phyloP scores from a whole-genome alignment of 2,329 filamentous ascomycete species.

The Rasamsonia emersonii region DNA sequence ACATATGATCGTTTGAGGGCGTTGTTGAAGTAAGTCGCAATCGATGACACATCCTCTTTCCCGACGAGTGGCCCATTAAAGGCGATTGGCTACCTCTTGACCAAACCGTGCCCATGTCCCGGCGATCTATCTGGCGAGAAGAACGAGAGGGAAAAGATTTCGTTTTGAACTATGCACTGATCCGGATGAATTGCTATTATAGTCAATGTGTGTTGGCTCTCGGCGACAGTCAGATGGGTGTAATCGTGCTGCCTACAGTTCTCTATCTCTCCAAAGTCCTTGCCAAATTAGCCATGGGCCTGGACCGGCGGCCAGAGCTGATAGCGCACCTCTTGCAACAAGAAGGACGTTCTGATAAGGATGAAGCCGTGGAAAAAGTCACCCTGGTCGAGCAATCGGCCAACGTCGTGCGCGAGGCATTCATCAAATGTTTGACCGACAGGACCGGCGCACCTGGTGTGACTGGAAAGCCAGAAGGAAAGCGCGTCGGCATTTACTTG shows the following conservation, averaged over 20 bases:
- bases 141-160: slow-evolving; percentile 2
- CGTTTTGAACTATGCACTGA: too few relatives aligned
- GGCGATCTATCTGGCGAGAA: slow-evolving; percentile 7
- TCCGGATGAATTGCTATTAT: background rate
- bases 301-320: slow-evolving; percentile 73
- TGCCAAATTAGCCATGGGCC: slow-evolving; percentile 70
- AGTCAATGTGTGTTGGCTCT: slow-evolving; percentile 79
- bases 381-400: slow-evolving; percentile 81
- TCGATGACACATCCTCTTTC: background rate
- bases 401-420: slow-evolving; percentile 82
- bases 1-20: slow-evolving; percentile 68
- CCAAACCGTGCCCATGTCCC: too few relatives aligned
- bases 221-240: slow-evolving; percentile 67
- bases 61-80: too few relatives aligned
- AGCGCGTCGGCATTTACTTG: slow-evolving; percentile 79
- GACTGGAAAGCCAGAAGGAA: slow-evolving; percentile 64
- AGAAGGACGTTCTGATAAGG: slow-evolving; percentile 38
- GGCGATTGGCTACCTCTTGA: too few relatives aligned
- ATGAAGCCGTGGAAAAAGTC: slow-evolving; percentile 59
- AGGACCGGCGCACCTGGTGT: slow-evolving; percentile 55
- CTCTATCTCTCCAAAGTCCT: slow-evolving; percentile 74
- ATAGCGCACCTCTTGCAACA: slow-evolving; percentile 52
- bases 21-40: slow-evolving; percentile 65
- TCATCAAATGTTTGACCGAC: slow-evolving; percentile 82
- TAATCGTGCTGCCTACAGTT: slow-evolving; percentile 73